Conservation (phyloP, 371 early-diverging fungal species). For the Furculomyces boomerangus region DNA sequence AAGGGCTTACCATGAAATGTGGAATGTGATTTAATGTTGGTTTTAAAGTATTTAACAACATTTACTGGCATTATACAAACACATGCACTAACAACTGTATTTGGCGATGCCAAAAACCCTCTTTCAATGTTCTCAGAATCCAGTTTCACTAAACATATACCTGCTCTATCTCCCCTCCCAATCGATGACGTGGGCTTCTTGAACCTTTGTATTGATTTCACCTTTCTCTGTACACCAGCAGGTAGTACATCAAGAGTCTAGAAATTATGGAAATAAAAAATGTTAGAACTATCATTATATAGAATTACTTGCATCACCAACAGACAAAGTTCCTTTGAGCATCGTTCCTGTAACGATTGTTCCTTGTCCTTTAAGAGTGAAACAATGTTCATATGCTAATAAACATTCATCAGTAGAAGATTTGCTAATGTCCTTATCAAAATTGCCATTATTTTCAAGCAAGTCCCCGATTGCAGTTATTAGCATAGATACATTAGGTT, state of each 20-base stretch:
- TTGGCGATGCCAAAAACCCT: not conserved
- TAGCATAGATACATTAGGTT: not conserved
- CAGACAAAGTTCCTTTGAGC: not conserved
- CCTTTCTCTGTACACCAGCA: not conserved
- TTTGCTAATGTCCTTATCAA: not conserved
- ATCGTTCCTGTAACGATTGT: slow-evolving; percentile 1
- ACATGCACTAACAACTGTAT: not conserved
- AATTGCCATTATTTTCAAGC: not conserved
- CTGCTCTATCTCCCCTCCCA: not conserved
- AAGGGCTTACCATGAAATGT: too few relatives aligned
- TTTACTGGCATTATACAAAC: not conserved
- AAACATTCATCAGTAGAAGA: not conserved
- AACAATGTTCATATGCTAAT: slow-evolving; percentile 1
- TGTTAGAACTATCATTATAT: not conserved
- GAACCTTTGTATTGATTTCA: slow-evolving; percentile 3
- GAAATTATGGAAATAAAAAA: not conserved
- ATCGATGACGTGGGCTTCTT: not conserved
- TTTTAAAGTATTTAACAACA: not conserved
- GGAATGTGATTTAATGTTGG: not conserved
- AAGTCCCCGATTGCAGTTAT: not conserved
- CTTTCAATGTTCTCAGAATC: not conserved
- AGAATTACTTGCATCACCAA: not conserved
- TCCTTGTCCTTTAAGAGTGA: not conserved
- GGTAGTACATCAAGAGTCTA: not conserved
- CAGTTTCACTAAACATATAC: not conserved